phyloP scores from a whole-genome alignment of 2,329 filamentous ascomycete genomes.

The Penicillium paneum region DNA sequence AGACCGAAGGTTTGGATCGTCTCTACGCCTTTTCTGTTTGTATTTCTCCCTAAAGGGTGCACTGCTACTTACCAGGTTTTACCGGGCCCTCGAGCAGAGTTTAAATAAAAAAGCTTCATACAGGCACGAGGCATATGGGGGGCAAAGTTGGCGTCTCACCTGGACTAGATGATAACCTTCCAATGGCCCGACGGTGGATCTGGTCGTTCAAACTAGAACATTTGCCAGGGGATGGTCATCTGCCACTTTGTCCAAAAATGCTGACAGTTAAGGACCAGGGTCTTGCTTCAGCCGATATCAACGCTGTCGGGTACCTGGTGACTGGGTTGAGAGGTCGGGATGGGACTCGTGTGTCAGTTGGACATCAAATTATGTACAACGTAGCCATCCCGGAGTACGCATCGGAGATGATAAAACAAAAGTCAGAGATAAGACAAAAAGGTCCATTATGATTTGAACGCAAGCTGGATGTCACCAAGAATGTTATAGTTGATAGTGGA shows the following conservation, averaged over 20 bases:
- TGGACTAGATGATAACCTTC: conserved; percentile 6
- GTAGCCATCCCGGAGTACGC: not conserved
- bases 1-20: not conserved
- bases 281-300: conserved; percentile 1
- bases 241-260: not conserved
- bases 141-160: conserved; percentile 2
- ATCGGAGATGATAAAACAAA: not conserved
- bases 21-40: not conserved
- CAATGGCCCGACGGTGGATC: conserved; percentile 1
- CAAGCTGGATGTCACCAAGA: not conserved
- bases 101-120: not conserved
- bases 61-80: not conserved
- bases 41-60: too few species aligned
- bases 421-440: not conserved
- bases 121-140: not conserved
- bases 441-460: not conserved
- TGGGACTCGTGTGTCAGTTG: not conserved
- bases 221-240: not conserved
- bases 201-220: conserved; percentile 1
- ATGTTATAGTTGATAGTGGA: conserved; percentile 6
- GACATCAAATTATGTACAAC: conserved; percentile 4
- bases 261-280: not conserved
- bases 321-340: not conserved
- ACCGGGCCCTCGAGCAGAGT: not conserved
- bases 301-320: conserved; percentile 7